Evolutionary conservation across 1,284 basidiomycete species (phyloP), one percentile per base, ranked within the genome.

Genomic region (Volvariella volvacea): DNA sequence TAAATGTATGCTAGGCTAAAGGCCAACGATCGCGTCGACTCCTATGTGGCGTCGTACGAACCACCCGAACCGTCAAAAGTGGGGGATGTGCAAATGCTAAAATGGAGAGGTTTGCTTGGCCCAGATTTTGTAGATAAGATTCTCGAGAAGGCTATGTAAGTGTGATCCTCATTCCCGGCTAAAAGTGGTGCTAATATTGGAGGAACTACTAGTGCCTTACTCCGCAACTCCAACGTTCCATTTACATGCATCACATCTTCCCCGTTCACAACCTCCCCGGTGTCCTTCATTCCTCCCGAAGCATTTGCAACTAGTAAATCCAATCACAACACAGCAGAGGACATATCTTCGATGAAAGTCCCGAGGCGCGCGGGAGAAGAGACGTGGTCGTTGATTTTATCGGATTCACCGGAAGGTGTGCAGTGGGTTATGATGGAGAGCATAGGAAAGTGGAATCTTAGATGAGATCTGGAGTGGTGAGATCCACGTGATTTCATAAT

Each of bases 31-130:
- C 64, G 65, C 37, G 65, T 66, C 9, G 68, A 74, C 51, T 66
- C 73, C 4, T 76, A 66, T 46, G 61, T 74, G 14, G 68, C 70
- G 3, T 47, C 71, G 1, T 76, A 76, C 49, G 65, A 70, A 9
- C 63, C 68, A 12, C 78, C 77, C 0, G 48, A 58, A 1, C 67
- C 71, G 0, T 69, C 65, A 8, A 50, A 49, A 15, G 50, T 76
- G 7, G 77, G 70, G 1, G 62, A 66, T 20, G 52, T 80, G 17
- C 69, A 65, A 10, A 74, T 74, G 49, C 48, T 86, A 1, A 62
- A 67, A 28, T 87, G 82, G 83, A 59, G 52, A 15, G 83, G 84
- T 0, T 59, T 85, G 20, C 59, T 87, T 22, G 51, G 67, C 7
- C 64, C 71, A 0, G 44, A 38, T 0, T 82, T 85, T 49, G 64